Percentiles rank a stretch among this genome's conserved stretches.
Conservation (phyloP, 1,139 yeast species). For the Hemisphaericaspora xylofermentans region DNA sequence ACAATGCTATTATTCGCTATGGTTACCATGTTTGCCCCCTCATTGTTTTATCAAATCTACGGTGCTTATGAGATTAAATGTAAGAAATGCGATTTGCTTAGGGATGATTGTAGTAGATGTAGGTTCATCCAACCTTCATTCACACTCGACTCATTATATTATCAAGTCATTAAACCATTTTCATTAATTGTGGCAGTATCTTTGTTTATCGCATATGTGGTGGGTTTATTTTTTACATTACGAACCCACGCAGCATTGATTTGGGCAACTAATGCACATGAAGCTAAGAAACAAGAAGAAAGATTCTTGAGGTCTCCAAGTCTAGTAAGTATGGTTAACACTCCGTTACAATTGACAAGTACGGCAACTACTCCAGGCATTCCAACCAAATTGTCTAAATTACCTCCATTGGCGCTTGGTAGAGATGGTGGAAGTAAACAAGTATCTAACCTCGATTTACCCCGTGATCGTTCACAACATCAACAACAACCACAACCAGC, state of each 20-base stretch:
- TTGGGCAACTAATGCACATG: constrained; percentile 69
- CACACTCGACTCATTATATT: constrained; percentile 62
- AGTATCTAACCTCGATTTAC: constrained; percentile 1
- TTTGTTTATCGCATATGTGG: constrained; percentile 79
- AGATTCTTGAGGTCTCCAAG: constrained; percentile 32
- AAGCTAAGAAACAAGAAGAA: constrained; percentile 24
- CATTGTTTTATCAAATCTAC: constrained; percentile 83
- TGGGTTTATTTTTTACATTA: constrained; percentile 89
- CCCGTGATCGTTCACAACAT: background rate
- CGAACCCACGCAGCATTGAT: constrained; percentile 95
- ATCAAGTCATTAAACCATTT: constrained; percentile 71
- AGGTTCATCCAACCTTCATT: constrained; percentile 78
- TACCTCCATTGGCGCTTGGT: constrained; percentile 18
- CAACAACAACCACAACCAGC: constrained; percentile 1
- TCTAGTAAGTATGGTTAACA: constrained; percentile 31
- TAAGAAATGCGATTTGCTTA: constrained; percentile 37
- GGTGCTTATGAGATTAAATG: constrained; percentile 86
- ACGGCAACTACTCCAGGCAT: constrained; percentile 5
- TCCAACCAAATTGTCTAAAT: constrained; percentile 8
- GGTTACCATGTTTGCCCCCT: constrained; percentile 91
- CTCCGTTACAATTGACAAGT: constrained; percentile 25
- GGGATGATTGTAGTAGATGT: constrained; percentile 59
- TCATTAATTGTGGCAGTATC: constrained; percentile 78
- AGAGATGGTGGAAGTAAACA: constrained; percentile 6
- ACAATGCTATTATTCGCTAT: constrained; percentile 92